Conservation (phyloP, 805 yeast genomes). For the Brettanomyces bruxellensis region DNA sequence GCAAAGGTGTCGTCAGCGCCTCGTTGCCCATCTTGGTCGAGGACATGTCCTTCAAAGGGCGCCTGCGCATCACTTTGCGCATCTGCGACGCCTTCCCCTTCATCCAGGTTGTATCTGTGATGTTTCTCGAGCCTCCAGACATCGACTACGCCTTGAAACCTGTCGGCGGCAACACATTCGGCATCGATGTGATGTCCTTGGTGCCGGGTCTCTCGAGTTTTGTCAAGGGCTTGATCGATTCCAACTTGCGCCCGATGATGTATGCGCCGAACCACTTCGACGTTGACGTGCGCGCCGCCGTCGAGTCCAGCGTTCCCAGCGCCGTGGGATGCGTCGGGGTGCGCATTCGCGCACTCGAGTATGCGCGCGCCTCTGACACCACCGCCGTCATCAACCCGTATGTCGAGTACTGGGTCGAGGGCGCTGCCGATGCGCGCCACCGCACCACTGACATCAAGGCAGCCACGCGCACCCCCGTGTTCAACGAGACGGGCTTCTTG, state of each 20-base stretch:
- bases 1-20: constrained; percentile 73
- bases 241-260: constrained; percentile 65
- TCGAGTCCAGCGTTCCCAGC: constrained; percentile 56
- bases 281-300: constrained; percentile 61
- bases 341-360: constrained; percentile 45
- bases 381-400: constrained; percentile 41
- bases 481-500: constrained; percentile 57
- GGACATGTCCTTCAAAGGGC: constrained; percentile 69
- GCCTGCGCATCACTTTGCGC: constrained; percentile 54
- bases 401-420: constrained; percentile 28
- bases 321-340: constrained; percentile 64
- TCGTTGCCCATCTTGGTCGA: constrained; percentile 72
- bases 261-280: constrained; percentile 79
- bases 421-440: constrained; percentile 15
- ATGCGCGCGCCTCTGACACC: constrained; percentile 34
- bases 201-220: constrained; percentile 72
- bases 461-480: constrained; percentile 46
- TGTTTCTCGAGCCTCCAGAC: constrained; percentile 67
- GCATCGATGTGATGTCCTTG: constrained; percentile 75
- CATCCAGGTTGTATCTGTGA: constrained; percentile 60
- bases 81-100: constrained; percentile 68
- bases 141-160: constrained; percentile 79
- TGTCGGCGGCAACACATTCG: constrained; percentile 83
- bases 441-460: constrained; percentile 49
- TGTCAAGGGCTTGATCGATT: constrained; percentile 60